These are phyloP conservation scores for Saturnispora quitensis DNA, from an alignment of 805 yeast genomes.

Conservation along the genomic window DNA sequence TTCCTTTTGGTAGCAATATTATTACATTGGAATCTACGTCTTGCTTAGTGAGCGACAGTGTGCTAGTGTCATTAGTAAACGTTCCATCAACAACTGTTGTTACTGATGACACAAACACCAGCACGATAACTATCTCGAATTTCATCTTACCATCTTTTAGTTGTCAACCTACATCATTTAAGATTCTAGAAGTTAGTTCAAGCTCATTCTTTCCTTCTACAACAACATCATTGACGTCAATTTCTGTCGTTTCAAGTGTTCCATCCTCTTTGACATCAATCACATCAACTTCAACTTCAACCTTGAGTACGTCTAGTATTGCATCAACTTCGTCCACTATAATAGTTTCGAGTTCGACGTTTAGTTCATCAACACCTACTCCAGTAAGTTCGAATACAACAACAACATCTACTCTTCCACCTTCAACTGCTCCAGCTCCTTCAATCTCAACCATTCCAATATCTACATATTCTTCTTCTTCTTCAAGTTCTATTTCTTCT, in stretches of 20 bases:
- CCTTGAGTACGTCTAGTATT: neutral
- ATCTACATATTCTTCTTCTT: neutral
- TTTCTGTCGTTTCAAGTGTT: neutral
- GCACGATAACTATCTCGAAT: conserved; percentile 4
- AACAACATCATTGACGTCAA: neutral
- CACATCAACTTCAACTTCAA: neutral
- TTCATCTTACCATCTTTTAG: conserved; percentile 5
- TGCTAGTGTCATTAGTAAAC: neutral
- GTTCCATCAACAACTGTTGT: neutral
- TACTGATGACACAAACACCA: neutral
- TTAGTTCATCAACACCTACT: neutral
- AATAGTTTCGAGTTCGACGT: neutral
- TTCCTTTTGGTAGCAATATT: neutral
- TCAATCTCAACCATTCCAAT: neutral
- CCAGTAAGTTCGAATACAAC: neutral
- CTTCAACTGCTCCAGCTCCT: neutral
- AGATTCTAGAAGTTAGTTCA: no score
- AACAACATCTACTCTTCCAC: neutral
- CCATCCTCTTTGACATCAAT: neutral
- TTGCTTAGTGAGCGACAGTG: neutral
- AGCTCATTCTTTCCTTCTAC: neutral
- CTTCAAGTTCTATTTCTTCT: neutral
- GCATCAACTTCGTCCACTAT: neutral
- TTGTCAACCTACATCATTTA: neutral
- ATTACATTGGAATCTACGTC: conserved; percentile 1